These are phyloP conservation scores for Curvularia lunata DNA, from an alignment of 2,329 filamentous ascomycete genomes.

Conservation along the genomic window DNA sequence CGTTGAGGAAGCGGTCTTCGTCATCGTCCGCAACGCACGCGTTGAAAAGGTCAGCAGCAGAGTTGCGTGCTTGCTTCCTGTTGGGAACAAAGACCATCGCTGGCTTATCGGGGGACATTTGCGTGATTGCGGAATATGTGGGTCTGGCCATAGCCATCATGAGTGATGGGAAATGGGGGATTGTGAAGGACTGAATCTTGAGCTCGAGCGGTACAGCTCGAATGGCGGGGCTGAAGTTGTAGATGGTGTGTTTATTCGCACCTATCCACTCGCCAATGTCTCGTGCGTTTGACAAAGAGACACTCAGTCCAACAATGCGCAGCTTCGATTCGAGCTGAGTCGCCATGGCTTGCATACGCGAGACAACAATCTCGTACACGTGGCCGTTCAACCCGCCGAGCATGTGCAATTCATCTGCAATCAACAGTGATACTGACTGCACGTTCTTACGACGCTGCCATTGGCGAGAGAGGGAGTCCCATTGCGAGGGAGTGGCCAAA, in stretches of 20 bases:
- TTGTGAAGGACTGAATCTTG: conserved; percentile 93
- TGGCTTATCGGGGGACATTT: conserved; percentile 87
- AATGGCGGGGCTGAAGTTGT: conserved; percentile 95
- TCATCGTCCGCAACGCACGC: conserved; percentile 87
- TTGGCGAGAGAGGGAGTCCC: conserved; percentile 93
- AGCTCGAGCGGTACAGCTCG: conserved; percentile 89
- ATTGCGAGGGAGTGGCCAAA: conserved; percentile 89
- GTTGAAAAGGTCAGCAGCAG: conserved; percentile 84
- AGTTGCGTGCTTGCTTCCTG: conserved; percentile 88
- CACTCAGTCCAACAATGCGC: conserved; percentile 87
- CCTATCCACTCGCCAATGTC: conserved; percentile 98
- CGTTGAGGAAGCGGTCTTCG: conserved; percentile 91
- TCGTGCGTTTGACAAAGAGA: conserved; percentile 88
- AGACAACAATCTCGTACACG: conserved; percentile 95
- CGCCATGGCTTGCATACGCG: conserved; percentile 94
- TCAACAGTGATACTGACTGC: conserved; percentile 86
- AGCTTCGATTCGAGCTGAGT: conserved; percentile 84
- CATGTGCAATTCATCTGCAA: conserved; percentile 94
- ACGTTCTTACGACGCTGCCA: conserved; percentile 98
- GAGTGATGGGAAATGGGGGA: conserved; percentile 94
- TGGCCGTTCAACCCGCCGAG: conserved; percentile 86
- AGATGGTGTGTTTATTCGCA: conserved; percentile 96
- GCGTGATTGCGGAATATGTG: conserved; percentile 84
- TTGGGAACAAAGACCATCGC: conserved; percentile 91
- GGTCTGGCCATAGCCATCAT: conserved; percentile 99